Percentiles rank a stretch among this genome's conserved stretches.
Conservation (phyloP, 2,329 filamentous ascomycete genomes). For the Monosporascus sp. region DNA sequence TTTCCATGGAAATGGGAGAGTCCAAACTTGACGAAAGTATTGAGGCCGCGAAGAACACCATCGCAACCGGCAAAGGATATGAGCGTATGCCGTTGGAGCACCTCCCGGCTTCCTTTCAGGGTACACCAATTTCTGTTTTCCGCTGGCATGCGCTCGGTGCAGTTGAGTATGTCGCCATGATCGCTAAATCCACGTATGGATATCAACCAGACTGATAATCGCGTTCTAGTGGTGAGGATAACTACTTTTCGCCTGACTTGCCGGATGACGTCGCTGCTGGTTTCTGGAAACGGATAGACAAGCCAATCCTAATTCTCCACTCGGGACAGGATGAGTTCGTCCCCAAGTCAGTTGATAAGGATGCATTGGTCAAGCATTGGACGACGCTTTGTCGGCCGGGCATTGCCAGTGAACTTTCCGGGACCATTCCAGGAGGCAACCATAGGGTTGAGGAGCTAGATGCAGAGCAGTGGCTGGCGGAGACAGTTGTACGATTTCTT, state of each 20-base stretch:
- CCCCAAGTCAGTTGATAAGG: conserved; percentile 52
- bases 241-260: conserved; percentile 84
- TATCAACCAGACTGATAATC: conserved; percentile 1
- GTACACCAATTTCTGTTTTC: conserved; percentile 46
- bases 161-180: conserved; percentile 39
- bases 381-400: conserved; percentile 35
- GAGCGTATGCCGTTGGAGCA: conserved; percentile 49
- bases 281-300: conserved; percentile 62
- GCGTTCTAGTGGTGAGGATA: conserved; percentile 62
- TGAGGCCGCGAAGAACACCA: conserved; percentile 47
- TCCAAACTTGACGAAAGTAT: conserved; percentile 41
- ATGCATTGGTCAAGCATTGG: conserved; percentile 54
- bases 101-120: conserved; percentile 34
- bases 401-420: conserved; percentile 46
- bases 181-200: background rate
- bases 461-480: conserved; percentile 45
- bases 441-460: conserved; percentile 44
- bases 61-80: conserved; percentile 47
- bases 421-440: conserved; percentile 46
- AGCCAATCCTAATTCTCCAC: conserved; percentile 60
- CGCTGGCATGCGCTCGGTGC: conserved; percentile 46
- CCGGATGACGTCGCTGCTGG: conserved; percentile 43
- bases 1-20: conserved; percentile 40
- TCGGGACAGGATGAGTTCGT: conserved; percentile 64
- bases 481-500: conserved; percentile 44